Evolutionary conservation across 2,329 filamentous ascomycete genomes (phyloP).

Genomic region (Mollisia scopiformis): DNA sequence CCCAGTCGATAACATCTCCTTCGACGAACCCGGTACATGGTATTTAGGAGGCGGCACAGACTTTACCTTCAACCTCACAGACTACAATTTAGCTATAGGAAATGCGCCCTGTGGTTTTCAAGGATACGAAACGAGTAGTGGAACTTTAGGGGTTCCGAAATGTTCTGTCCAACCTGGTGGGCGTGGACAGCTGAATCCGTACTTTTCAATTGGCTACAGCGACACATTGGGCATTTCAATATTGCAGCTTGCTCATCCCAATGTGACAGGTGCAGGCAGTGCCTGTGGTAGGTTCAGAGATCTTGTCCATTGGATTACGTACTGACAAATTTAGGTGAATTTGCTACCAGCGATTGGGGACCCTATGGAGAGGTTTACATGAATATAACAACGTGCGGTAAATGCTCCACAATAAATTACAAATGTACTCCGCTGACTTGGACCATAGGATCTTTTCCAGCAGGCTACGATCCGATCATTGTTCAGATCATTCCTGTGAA

Average conservation of each 20-base stretch:
- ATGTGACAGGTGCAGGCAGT: not conserved
- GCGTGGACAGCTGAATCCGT: not conserved
- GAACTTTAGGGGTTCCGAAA: not conserved
- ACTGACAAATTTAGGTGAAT: not conserved
- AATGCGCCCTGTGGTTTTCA: no score
- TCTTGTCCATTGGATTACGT: not conserved
- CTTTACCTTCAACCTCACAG: not conserved
- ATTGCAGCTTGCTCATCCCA: not conserved
- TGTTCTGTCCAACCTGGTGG: not conserved
- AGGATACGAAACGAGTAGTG: no score
- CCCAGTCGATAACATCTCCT: not conserved
- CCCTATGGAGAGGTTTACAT: not conserved
- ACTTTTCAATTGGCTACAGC: not conserved
- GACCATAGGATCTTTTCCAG: not conserved
- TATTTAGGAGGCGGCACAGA: not conserved
- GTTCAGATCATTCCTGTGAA: not conserved
- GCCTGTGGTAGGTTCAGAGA: not conserved
- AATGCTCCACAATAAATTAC: not conserved
- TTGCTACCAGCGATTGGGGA: not conserved
- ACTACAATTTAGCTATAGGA: not conserved
- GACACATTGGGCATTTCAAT: not conserved
- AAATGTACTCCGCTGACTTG: not conserved
- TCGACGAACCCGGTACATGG: not conserved
- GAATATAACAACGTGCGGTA: not conserved
- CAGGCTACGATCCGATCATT: not conserved